A percentile compares a stretch with the other conserved stretches of the same genome.
These are phyloP conservation scores for Puccinia horiana DNA, from an alignment of 1,284 basidiomycete genomes.

Conservation along the genomic window DNA sequence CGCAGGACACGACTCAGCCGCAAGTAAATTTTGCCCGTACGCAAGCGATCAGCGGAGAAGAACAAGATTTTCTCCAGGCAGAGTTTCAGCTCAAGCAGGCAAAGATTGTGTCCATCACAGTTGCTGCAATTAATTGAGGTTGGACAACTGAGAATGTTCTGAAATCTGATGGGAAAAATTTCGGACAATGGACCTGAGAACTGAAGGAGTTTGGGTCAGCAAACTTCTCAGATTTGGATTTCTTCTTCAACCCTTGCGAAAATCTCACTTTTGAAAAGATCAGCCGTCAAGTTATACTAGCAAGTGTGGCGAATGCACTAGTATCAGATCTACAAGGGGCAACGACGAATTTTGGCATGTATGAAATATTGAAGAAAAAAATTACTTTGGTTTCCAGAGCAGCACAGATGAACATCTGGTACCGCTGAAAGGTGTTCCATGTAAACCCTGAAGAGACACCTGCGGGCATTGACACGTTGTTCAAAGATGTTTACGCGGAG, in stretches of 20 bases:
- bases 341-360: background rate
- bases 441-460: no score
- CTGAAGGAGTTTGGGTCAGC: background rate
- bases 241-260: background rate
- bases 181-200: background rate
- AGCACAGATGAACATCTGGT: conserved; percentile 10
- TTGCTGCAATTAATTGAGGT: background rate
- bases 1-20: no score
- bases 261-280: background rate
- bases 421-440: no score
- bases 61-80: background rate
- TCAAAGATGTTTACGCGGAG: background rate
- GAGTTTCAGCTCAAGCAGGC: background rate
- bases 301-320: background rate
- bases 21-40: no score
- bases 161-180: background rate
- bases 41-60: no score
- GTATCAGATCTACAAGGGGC: background rate
- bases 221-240: background rate
- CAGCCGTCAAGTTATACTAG: background rate
- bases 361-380: background rate
- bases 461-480: no score
- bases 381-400: background rate
- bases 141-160: background rate
- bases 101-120: background rate